Base-by-base conservation (phyloP, 129 eudicot species). In the Logfia minima region DNA sequence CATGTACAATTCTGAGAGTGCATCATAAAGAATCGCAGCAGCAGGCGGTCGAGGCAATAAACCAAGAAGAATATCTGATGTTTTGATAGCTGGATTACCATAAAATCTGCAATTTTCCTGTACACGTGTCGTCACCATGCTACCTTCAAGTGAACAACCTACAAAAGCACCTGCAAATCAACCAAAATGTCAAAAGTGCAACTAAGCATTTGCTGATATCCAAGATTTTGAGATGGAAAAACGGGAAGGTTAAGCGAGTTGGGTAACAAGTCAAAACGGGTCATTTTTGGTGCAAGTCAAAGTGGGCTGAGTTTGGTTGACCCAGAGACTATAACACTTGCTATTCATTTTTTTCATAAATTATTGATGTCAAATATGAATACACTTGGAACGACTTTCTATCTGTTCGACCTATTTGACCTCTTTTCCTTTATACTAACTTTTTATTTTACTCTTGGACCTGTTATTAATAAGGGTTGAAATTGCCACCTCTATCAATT, bases 1-100 rank as follows among this genome's bases (percentile, higher is more conserved):
- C 77, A 80, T 82, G 63, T 84, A 89, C 85, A 89, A 65, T 77
- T 86, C 84, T 66, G 94, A 82, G 74, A 89, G 83, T 18, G 91
- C 94, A 28, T 85, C 75, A 29, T 89, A 89, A 65, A 86, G 94
- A 76, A 86, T 78, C 34, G 85, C 77, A 70, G 91, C 94, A 37
- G 94, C 94, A 67, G 94, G 94, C 53, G 94, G 94, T 71, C 84
- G 74, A 22, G 90, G 89, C 72, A 89, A 80, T 37, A 80, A 43
- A 58, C 94, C 94, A 29, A 89, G 89, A 85, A 89, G 90, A 71
- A 89, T 86, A 75, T 89, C 94, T 0, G 88, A 86, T 22, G 94
- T 74, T 59, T 77, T 86, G 9, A 89, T 81, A 3, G 86, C 84
- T 22, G 90, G 73, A 29, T 80, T 86, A 14, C 91, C 94, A 43